Conservation (phyloP, 2,329 filamentous ascomycete species). For the Grosmannia huntii region DNA sequence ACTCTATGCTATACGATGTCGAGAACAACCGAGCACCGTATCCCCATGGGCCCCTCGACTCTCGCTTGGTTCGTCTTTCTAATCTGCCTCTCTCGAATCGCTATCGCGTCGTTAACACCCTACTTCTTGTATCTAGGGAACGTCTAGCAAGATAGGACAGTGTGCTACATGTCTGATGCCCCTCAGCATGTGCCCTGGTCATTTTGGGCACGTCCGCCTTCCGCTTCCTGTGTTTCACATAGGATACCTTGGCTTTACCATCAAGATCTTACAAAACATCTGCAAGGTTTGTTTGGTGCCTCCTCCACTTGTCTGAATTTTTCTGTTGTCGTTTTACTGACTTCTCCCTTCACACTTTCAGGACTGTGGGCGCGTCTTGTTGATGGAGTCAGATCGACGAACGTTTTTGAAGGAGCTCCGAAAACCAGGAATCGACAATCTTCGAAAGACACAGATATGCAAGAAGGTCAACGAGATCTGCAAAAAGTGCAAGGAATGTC, state of each 20-base stretch:
- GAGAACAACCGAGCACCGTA: constrained; percentile 65
- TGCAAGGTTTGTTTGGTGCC: constrained; percentile 51
- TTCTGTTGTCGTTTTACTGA: too few species aligned
- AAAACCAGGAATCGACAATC: constrained; percentile 70
- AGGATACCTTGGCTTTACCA: constrained; percentile 87
- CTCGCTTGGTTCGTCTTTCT: constrained; percentile 46
- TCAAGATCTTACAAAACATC: constrained; percentile 83
- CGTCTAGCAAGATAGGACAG: constrained; percentile 66
- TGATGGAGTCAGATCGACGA: constrained; percentile 69
- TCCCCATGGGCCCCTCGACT: constrained; percentile 75
- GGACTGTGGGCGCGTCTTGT: constrained; percentile 72
- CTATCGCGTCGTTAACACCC: constrained; percentile 2
- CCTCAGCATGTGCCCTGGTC: constrained; percentile 77
- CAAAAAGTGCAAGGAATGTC: constrained; percentile 72
- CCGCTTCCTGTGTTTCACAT: constrained; percentile 91
- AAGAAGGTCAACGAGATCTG: constrained; percentile 86
- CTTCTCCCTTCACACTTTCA: constrained; percentile 15
- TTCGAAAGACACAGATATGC: constrained; percentile 69
- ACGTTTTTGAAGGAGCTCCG: constrained; percentile 69
- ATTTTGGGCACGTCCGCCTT: constrained; percentile 87
- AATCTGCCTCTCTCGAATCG: neutral
- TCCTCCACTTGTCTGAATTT: too few species aligned
- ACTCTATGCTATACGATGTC: constrained; percentile 85
- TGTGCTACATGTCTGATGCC: constrained; percentile 77
- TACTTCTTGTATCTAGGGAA: constrained; percentile 38